Percentiles rank a stretch among this genome's conserved stretches.
Conservation (phyloP, 2,329 filamentous ascomycete species). For the Neopestalotiopsis clavispora region DNA sequence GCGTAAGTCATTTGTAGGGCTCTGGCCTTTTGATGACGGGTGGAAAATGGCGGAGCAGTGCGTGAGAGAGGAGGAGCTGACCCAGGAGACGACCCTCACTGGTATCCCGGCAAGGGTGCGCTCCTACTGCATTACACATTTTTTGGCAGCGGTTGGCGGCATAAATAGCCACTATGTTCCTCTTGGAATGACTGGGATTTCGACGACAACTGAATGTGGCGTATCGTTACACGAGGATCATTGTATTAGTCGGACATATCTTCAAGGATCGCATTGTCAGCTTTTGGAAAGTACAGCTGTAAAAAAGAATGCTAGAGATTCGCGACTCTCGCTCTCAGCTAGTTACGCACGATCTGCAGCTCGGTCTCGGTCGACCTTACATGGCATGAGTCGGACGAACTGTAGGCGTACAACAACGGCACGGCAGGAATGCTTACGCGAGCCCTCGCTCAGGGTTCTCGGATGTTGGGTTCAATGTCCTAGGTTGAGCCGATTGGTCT, state of each 20-base stretch:
- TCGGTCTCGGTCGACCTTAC: neutral
- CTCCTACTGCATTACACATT: neutral
- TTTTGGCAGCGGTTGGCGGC: neutral
- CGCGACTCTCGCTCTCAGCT: neutral
- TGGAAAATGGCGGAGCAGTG: slow-evolving; percentile 2
- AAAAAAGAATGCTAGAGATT: neutral
- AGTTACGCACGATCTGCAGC: neutral
- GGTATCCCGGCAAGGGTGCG: neutral
- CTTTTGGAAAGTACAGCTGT: neutral
- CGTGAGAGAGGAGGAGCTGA: neutral
- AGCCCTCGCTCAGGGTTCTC: neutral
- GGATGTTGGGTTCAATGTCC: neutral
- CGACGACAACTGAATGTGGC: neutral
- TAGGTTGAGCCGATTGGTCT: neutral
- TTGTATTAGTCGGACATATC: neutral
- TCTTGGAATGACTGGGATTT: neutral
- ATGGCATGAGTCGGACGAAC: neutral
- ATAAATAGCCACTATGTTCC: neutral
- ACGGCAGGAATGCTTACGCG: neutral
- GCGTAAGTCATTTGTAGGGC: neutral
- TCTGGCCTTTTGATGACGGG: slow-evolving; percentile 1
- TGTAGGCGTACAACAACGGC: neutral
- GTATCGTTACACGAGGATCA: neutral
- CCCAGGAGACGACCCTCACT: neutral
- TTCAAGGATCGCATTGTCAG: neutral